These are phyloP conservation scores for Leccinum fuscescens DNA, from an alignment of 1,284 basidiomycete genomes.

Conservation along the genomic window DNA sequence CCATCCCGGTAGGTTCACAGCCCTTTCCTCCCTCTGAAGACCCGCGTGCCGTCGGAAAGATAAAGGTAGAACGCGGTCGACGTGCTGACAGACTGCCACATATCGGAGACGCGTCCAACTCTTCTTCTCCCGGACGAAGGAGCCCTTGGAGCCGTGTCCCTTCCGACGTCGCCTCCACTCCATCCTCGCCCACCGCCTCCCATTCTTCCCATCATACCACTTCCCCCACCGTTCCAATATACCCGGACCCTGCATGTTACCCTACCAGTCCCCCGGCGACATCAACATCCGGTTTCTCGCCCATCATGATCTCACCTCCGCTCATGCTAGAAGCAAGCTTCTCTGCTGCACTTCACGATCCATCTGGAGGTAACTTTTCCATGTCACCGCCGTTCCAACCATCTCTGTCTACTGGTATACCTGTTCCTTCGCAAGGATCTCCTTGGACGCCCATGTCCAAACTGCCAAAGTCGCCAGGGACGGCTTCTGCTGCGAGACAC, in stretches of 20 bases:
- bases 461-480: slow-evolving; percentile 8
- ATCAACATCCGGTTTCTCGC: not conserved
- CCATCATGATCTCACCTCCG: slow-evolving; percentile 11
- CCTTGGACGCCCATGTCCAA: slow-evolving; percentile 16
- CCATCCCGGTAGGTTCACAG: slow-evolving; percentile 33
- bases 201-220: slow-evolving; percentile 15
- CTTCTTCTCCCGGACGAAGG: slow-evolving; percentile 20
- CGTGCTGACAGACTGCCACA: slow-evolving; percentile 20
- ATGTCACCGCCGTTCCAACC: slow-evolving; percentile 16
- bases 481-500: slow-evolving; percentile 8
- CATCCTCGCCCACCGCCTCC: slow-evolving; percentile 26
- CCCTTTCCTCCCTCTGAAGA: slow-evolving; percentile 28
- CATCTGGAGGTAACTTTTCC: slow-evolving; percentile 18
- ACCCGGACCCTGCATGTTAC: slow-evolving; percentile 15
- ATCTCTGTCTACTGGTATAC: slow-evolving; percentile 7
- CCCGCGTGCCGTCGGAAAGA: slow-evolving; percentile 16
- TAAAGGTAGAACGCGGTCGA: slow-evolving; percentile 28
- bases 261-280: slow-evolving; percentile 14
- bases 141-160: slow-evolving; percentile 21
- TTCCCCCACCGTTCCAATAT: slow-evolving; percentile 26
- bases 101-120: slow-evolving; percentile 19
- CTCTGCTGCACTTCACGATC: slow-evolving; percentile 11
- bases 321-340: slow-evolving; percentile 19
- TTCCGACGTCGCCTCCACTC: slow-evolving; percentile 25
- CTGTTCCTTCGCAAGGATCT: slow-evolving; percentile 19